phyloP scores from a whole-genome alignment of 768 basidiomycete species.

The Pisolithus tinctorius region DNA sequence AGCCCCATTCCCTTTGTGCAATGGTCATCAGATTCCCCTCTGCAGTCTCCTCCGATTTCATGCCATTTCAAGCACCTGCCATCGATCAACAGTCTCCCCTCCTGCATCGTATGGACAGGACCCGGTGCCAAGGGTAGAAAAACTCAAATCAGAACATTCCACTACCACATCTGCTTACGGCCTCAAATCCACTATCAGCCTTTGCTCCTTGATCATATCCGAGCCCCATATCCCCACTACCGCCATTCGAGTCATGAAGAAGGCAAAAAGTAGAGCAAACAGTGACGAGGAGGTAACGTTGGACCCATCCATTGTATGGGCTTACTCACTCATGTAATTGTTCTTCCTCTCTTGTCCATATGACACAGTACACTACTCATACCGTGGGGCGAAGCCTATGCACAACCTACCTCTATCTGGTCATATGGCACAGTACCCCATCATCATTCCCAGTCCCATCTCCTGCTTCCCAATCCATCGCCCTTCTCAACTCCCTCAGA shows the following conservation, averaged over 20 bases:
- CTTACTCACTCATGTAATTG: slow-evolving; percentile 5
- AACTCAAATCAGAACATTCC: slow-evolving; percentile 22
- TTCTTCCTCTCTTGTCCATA: slow-evolving; percentile 9
- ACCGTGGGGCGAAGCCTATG: slow-evolving; percentile 47
- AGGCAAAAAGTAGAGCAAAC: slow-evolving; percentile 70
- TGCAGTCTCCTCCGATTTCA: too few relatives aligned
- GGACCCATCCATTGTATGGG: neutral
- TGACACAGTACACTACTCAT: too few relatives aligned
- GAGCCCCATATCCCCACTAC: slow-evolving; percentile 20
- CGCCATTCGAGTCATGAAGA: slow-evolving; percentile 54
- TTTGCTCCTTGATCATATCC: slow-evolving; percentile 17
- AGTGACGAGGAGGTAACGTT: slow-evolving; percentile 78
- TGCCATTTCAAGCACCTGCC: too few relatives aligned
- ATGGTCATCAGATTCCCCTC: too few relatives aligned
- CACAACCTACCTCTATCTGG: slow-evolving; percentile 46
- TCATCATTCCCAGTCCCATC: slow-evolving; percentile 22
- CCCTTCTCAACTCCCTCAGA: slow-evolving; percentile 67
- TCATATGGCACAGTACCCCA: slow-evolving; percentile 35
- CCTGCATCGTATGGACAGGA: too few relatives aligned
- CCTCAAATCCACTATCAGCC: slow-evolving; percentile 17
- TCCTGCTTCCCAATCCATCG: slow-evolving; percentile 29
- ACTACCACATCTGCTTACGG: slow-evolving; percentile 17
- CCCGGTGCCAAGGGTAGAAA: slow-evolving; percentile 24
- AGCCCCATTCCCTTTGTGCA: too few relatives aligned
- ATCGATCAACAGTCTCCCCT: too few relatives aligned